Base-by-base conservation (phyloP, 805 yeast species). In the Yamadazyma paraphyllophila region DNA sequence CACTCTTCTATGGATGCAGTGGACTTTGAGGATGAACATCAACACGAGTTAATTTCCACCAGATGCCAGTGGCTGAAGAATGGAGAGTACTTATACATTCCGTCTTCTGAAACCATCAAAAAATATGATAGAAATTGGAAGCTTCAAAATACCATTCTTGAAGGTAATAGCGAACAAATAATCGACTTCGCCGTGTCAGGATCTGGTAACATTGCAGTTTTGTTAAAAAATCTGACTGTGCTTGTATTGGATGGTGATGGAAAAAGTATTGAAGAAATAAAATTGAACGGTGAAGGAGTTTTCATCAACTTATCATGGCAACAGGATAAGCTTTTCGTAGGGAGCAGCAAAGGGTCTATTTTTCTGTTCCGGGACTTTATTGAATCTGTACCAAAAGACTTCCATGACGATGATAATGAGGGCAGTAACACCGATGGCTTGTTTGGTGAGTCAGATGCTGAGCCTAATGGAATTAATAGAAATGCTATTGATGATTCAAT, bases 11-110 rank as follows among this genome's bases (percentile, higher is more conserved):
- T 60, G 41, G 71, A 63, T 27, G 56, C 53, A 14, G 58, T 72
- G 36, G 73, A 73, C 35, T 74, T 54, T 50, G 61, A 54, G 11
- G 69, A 60, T 8, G 82, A 77, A 37, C 72, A 73, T 39, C 60
- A 63, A 3, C 76, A 70, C 2, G 75, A 68, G 55, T 63, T 77
- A 36, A 59, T 77, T 1, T 65, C 82, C 20, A 74, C 87, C 0
- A 76, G 75, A 35, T 74, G 81, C 2, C 78, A 76, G 31, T 89
- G 96, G 96, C 78, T 81, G 46, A 78, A 85, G 2, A 71, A 76
- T 43, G 96, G 96, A 13, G 78, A 78, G 43, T 61, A 70, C n/a
- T 69, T 89, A 39, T 88, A 90, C 2, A 57, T 88, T 14, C 90
- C 96, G 2, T 26, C 42, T 7, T 36, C 37, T 11, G 66, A 71